Evolutionary conservation across 192 early-diverging fungal species (phyloP), one percentile per base, ranked within the genome.

Genomic region (Linderina pennispora): DNA sequence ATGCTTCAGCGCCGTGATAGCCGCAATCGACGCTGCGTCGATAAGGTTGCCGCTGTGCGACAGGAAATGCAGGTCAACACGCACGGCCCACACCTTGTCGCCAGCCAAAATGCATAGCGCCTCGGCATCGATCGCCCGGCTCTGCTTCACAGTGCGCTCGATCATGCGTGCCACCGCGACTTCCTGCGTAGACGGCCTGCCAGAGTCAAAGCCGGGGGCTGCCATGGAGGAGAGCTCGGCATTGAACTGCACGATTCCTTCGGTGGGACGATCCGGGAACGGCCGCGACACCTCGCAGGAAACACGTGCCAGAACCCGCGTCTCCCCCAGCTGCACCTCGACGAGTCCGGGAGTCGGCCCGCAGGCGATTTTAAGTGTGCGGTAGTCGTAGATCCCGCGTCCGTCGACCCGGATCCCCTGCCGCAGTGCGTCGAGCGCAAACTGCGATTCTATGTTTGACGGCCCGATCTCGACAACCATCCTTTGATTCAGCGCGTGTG

Each of bases 41-140:
- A 90, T 58, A 48, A 97, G 58, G 63, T 98, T 99, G 37, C 97
- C 97, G 48, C 91, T 88, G 55, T 97, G 79, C 60, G 97, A 92
- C 33, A 99, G 62, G 45, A 98, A 89, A 32, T 88, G 86, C 24
- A 98, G 57, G 60, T 98, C 92, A 14, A 98, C 78, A 4, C 88
- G 83, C 23, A 99, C 75, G 15, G 76, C 71, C 97, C 97, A 99
- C 9, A 97, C 89, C 74, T 97, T 94, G 61, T 93, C 87, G 19
- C 92, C 92, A 10, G 93, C 86, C 45, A 98, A 62, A 43, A 99
- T 95, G 53, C 97, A 99, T 43, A 99, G 64, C 28, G 92, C 92
- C 62, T 99, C 97, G 5, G 91, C 88, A 63, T 99, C 97, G 46
- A 99, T 73, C 15, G 93, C 93, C 24, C 89, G 75, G 43, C 80